Base-by-base conservation (phyloP, 306 rosid species). In the Begonia fuchsioides region DNA sequence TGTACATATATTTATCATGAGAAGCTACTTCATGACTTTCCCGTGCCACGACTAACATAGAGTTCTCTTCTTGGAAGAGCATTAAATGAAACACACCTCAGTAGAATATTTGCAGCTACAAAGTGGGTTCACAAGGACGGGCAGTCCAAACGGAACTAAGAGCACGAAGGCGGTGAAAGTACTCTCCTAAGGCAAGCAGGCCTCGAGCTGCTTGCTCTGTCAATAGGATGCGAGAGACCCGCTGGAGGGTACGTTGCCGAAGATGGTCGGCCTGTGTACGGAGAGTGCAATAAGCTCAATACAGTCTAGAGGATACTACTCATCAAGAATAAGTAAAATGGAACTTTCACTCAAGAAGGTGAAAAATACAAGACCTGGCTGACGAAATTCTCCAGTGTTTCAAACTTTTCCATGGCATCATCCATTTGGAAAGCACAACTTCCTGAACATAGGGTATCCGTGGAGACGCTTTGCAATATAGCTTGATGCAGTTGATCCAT, bases 191-290 rank as follows among this genome's bases (percentile, higher is more conserved):
- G 10, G 87, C 87, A 18, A 87, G 65, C 80, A 87, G 67, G 3
- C 78, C 82, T 5, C 67, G 65, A 0, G 87, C 96, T 38, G 92
- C 87, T 65, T 87, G 96, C 50, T 62, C 61, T 0, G 72, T 57
- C 2, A 73, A 64, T 49, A 87, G 68, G 54, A 80, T 69, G 43
- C 81, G 67, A 11, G 74, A 74, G 85, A 83, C 72, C 51, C 71
- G 74, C 53, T 59, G 59, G 75, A 87, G 56, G 38, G 87, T 87
- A 63, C 83, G 76, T 59, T 69, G 78, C 59, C 96, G 46, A 13
- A 87, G 83, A 58, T 87, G 96, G 68, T 87, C 96, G 13, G 92
- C 96, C 94, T 86, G 83, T 50, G 49, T n/a, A n/a, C n/a, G n/a
- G n/a, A n/a, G n/a, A n/a, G n/a, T n/a, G n/a, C n/a, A n/a, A n/a